phyloP scores from a whole-genome alignment of 495 filamentous ascomycete genomes.

The Barbatosphaeria neglecta region DNA sequence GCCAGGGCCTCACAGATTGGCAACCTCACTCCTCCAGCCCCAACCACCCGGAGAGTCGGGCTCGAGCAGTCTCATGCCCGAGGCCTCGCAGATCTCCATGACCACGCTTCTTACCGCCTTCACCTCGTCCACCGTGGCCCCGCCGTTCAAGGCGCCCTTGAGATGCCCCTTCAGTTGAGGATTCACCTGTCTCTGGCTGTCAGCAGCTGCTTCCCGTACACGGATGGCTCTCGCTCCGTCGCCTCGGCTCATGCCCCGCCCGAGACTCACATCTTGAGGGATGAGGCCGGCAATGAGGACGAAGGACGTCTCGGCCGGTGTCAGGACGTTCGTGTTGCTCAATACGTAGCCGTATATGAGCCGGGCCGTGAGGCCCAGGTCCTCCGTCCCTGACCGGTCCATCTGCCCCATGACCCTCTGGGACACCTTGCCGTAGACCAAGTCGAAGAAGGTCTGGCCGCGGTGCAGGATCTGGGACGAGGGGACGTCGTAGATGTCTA shows the following conservation, averaged over 20 bases:
- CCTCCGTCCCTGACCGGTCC: conserved; percentile 41
- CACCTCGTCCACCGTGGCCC: conserved; percentile 40
- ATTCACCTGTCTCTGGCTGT: conserved; percentile 27
- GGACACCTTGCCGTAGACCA: conserved; percentile 40
- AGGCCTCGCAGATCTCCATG: conserved; percentile 34
- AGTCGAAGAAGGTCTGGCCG: conserved; percentile 39
- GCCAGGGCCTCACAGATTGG: conserved; percentile 22
- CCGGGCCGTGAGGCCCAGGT: conserved; percentile 37
- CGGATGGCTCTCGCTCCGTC: too few species aligned
- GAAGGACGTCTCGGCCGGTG: conserved; percentile 36
- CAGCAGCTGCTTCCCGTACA: not conserved
- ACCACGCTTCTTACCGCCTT: conserved; percentile 37
- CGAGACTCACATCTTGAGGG: conserved; percentile 35
- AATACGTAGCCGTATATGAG: conserved; percentile 43
- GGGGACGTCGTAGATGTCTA: conserved; percentile 22
- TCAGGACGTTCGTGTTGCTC: conserved; percentile 36
- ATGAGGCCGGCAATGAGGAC: conserved; percentile 45
- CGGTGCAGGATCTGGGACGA: conserved; percentile 29
- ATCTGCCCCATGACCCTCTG: conserved; percentile 41
- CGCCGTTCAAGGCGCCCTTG: conserved; percentile 41
- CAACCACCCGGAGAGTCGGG: conserved; percentile 18
- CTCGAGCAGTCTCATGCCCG: conserved; percentile 33
- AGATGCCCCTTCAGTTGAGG: conserved; percentile 46
- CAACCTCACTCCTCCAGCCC: conserved; percentile 31
- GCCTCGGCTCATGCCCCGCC: not conserved